Percentiles rank a stretch among this genome's conserved stretches.
These are phyloP conservation scores for Naumovozyma castellii DNA, from an alignment of 805 yeast species.

Conservation along the genomic window DNA sequence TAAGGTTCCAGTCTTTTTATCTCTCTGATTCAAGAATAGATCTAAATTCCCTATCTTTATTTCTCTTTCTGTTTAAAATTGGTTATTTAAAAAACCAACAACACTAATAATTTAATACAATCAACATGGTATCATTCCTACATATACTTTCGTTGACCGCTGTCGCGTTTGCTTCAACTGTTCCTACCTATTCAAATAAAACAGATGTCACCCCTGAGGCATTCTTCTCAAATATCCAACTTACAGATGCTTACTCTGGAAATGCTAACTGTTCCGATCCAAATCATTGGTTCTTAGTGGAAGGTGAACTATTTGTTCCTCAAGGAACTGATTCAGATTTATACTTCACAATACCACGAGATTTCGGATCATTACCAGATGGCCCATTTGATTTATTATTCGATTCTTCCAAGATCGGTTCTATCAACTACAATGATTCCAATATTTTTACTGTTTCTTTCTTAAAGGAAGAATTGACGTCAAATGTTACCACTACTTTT, in stretches of 20 bases:
- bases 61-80: too few species aligned
- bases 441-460: conserved; percentile 18
- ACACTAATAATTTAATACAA: too few species aligned
- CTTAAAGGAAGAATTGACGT: conserved; percentile 4
- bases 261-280: conserved; percentile 17
- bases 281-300: conserved; percentile 22
- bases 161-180: conserved; percentile 6
- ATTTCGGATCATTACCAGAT: conserved; percentile 16
- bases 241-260: conserved; percentile 19
- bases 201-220: conserved; percentile 1
- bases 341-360: conserved; percentile 18
- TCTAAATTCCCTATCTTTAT: too few species aligned
- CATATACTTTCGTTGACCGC: conserved; percentile 1
- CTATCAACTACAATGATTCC: conserved; percentile 13
- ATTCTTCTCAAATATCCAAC: conserved; percentile 14
- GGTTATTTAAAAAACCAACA: too few species aligned
- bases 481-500: conserved; percentile 16
- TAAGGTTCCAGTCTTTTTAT: too few species aligned
- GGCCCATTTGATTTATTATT: conserved; percentile 13
- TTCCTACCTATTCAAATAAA: background rate
- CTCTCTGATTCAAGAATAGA: too few species aligned
- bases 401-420: conserved; percentile 13
- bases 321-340: conserved; percentile 13
- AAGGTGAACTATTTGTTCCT: conserved; percentile 19
- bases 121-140: background rate